Conservation (phyloP, 352 stramenopile species). For the Pythium rhizo-oryzae region DNA sequence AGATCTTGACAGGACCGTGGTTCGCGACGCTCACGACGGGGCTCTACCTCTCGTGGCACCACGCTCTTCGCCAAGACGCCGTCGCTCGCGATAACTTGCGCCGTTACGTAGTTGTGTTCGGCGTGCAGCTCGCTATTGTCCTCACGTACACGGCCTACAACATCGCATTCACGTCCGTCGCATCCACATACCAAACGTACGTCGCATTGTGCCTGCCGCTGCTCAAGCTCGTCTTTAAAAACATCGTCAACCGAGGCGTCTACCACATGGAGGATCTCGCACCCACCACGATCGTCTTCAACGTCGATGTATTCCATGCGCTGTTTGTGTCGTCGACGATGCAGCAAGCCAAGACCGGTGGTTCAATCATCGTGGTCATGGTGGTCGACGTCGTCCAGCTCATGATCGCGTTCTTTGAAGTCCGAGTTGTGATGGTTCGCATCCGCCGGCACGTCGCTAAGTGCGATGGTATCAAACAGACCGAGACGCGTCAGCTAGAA, state of each 20-base stretch:
- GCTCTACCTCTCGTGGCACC: slow-evolving; percentile 2
- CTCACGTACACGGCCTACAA: slow-evolving; percentile 9
- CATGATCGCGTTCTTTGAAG: neutral
- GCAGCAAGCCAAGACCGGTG: slow-evolving; percentile 1
- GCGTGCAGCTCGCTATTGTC: slow-evolving; percentile 10
- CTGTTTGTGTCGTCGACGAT: slow-evolving; percentile 12
- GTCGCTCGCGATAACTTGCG: neutral
- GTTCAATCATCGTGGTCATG: neutral
- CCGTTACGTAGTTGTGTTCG: slow-evolving; percentile 7
- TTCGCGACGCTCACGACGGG: neutral
- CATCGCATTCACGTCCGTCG: slow-evolving; percentile 1
- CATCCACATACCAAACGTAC: slow-evolving; percentile 1
- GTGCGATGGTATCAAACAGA: neutral
- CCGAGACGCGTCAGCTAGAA: neutral
- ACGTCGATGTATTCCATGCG: slow-evolving; percentile 12
- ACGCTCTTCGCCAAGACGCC: neutral
- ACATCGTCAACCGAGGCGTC: neutral
- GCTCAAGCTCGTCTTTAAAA: slow-evolving; percentile 6
- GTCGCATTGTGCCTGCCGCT: neutral
- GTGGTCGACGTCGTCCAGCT: neutral
- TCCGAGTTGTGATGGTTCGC: neutral
- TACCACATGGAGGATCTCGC: slow-evolving; percentile 16
- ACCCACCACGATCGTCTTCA: slow-evolving; percentile 4
- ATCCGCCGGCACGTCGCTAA: neutral
- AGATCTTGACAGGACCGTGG: neutral